phyloP scores from a whole-genome alignment of 345 rosid genomes.

The Arabis alpina region DNA sequence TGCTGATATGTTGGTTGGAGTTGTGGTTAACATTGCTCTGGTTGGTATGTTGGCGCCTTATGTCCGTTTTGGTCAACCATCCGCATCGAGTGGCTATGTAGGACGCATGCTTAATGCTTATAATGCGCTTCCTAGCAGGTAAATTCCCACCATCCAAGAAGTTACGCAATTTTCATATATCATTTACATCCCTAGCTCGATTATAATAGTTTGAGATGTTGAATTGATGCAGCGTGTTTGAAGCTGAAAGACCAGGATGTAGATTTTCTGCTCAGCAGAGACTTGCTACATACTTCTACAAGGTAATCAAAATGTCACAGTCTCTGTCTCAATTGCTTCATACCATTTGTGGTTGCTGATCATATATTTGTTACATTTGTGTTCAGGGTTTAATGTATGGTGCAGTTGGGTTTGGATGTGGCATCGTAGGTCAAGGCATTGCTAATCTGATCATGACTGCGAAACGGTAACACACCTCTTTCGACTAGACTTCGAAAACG shows the following conservation, averaged over 20 bases:
- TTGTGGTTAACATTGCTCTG: conserved; percentile 80
- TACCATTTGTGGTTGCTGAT: neutral
- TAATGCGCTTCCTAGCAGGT: conserved; percentile 97
- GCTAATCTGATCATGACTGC: conserved; percentile 96
- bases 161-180: neutral
- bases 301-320: conserved; percentile 44
- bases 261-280: conserved; percentile 69
- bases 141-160: neutral
- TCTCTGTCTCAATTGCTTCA: neutral
- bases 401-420: conserved; percentile 92
- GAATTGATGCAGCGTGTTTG: conserved; percentile 63
- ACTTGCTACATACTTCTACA: conserved; percentile 73
- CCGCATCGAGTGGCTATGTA: conserved; percentile 63
- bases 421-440: conserved; percentile 89
- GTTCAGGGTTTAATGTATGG: conserved; percentile 82
- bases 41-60: conserved; percentile 97
- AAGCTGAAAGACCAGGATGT: conserved; percentile 89
- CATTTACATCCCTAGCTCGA: neutral
- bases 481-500: neutral
- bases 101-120: conserved; percentile 72
- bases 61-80: conserved; percentile 76
- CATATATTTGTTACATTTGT: conserved; percentile 3
- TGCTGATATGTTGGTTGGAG: conserved; percentile 89
- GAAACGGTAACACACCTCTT: conserved; percentile 59
- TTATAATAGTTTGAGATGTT: conserved; percentile 20